These are phyloP conservation scores for Eutrema japonicum DNA, from an alignment of 345 rosid species.

Conservation along the genomic window DNA sequence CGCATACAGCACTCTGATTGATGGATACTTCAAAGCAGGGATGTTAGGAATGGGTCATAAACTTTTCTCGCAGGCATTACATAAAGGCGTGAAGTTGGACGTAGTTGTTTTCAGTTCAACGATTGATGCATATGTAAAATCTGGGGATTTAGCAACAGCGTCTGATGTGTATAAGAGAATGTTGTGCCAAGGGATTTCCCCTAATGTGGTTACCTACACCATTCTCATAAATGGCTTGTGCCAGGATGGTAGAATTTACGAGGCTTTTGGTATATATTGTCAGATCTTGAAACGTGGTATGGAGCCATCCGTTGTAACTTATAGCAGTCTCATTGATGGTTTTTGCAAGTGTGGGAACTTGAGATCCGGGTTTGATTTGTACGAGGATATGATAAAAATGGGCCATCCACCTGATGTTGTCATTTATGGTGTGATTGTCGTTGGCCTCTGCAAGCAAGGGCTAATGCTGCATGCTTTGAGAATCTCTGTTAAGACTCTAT, in stretches of 20 bases:
- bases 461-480: conserved; percentile 47
- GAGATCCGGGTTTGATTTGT: conserved; percentile 49
- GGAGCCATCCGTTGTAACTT: conserved; percentile 51
- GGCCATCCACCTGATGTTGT: conserved; percentile 46
- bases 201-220: conserved; percentile 52
- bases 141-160: conserved; percentile 45
- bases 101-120: conserved; percentile 51
- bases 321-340: conserved; percentile 56
- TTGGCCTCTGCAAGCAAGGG: conserved; percentile 61
- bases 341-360: conserved; percentile 52
- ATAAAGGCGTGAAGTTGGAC: conserved; percentile 47
- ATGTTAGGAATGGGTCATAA: conserved; percentile 53
- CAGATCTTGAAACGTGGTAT: conserved; percentile 52
- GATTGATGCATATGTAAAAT: conserved; percentile 48
- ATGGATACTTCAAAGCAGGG: conserved; percentile 54
- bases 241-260: conserved; percentile 42
- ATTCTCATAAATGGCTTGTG: conserved; percentile 59
- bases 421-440: conserved; percentile 47
- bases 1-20: conserved; percentile 52
- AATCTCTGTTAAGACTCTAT: conserved; percentile 44
- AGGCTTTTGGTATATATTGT: conserved; percentile 56
- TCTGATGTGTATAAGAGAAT: conserved; percentile 47
- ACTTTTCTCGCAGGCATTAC: conserved; percentile 46
- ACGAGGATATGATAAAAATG: conserved; percentile 43
- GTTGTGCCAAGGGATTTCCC: conserved; percentile 50